Conservation (phyloP, 495 filamentous ascomycete genomes). For the Cryomyces minteri region DNA sequence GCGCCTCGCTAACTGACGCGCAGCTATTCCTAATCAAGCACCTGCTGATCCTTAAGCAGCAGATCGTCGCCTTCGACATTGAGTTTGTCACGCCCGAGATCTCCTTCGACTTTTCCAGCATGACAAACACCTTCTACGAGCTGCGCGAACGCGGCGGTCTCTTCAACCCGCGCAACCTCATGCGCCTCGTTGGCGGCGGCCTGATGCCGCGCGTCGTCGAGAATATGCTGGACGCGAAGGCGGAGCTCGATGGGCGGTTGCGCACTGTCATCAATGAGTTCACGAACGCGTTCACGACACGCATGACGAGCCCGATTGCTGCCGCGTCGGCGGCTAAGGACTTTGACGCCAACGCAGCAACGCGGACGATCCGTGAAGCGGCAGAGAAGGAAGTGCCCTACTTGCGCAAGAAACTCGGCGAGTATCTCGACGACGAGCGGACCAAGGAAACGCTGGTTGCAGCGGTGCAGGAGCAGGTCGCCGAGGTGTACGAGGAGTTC, state of each 20-base stretch:
- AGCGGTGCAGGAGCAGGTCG: slow-evolving; percentile 21
- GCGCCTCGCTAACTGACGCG: slow-evolving; percentile 34
- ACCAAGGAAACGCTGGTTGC: slow-evolving; percentile 22
- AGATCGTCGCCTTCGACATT: slow-evolving; percentile 84
- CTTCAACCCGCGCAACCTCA: slow-evolving; percentile 44
- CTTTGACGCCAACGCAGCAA: slow-evolving; percentile 18
- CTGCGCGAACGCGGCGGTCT: slow-evolving; percentile 48
- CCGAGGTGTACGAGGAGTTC: slow-evolving; percentile 19
- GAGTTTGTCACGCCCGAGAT: slow-evolving; percentile 58
- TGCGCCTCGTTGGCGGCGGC: slow-evolving; percentile 24
- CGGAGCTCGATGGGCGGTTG: slow-evolving; percentile 60
- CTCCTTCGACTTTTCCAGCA: slow-evolving; percentile 57
- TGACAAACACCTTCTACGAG: slow-evolving; percentile 65
- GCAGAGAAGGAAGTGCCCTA: slow-evolving; percentile 35
- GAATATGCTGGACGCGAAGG: slow-evolving; percentile 35
- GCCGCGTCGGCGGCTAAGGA: slow-evolving; percentile 19
- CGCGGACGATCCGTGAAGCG: slow-evolving; percentile 16
- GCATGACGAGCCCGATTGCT: slow-evolving; percentile 35
- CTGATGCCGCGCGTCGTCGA: slow-evolving; percentile 13
- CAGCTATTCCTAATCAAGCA: slow-evolving; percentile 86
- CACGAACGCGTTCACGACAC: slow-evolving; percentile 36
- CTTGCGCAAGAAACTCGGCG: slow-evolving; percentile 34
- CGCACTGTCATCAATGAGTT: slow-evolving; percentile 66
- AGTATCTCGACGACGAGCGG: slow-evolving; percentile 19
- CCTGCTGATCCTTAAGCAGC: slow-evolving; percentile 75